Conservation (phyloP, 495 filamentous ascomycete species). For the Copromyces sp. region DNA sequence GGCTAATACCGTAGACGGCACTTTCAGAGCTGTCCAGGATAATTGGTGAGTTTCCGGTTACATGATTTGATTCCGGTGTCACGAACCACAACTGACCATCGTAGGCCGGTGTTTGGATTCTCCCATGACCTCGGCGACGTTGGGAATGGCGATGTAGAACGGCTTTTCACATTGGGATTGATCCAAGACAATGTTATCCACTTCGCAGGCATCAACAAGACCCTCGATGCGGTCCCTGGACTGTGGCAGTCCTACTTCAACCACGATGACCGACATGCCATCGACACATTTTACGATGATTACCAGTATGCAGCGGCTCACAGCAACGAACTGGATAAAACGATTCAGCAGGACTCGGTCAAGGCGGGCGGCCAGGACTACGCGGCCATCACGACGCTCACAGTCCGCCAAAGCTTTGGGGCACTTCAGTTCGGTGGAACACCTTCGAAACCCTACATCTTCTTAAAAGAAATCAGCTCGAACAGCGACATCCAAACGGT, state of each 20-base stretch:
- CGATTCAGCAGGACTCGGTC: conserved; percentile 61
- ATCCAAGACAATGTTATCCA: conserved; percentile 65
- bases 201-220: conserved; percentile 59
- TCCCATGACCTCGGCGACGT: conserved; percentile 58
- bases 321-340: conserved; percentile 54
- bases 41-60: conserved; percentile 38
- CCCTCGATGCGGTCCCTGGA: conserved; percentile 57
- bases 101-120: conserved; percentile 76
- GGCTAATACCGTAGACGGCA: conserved; percentile 51
- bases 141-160: conserved; percentile 18
- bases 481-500: conserved; percentile 92
- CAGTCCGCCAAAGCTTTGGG: conserved; percentile 79
- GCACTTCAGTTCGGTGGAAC: conserved; percentile 78
- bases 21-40: conserved; percentile 61
- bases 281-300: conserved; percentile 66
- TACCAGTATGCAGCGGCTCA: conserved; percentile 43
- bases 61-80: not conserved
- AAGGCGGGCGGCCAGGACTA: conserved; percentile 58
- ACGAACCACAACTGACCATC: conserved; percentile 8
- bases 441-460: conserved; percentile 64
- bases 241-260: conserved; percentile 66
- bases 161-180: conserved; percentile 71
- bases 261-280: conserved; percentile 40
- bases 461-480: conserved; percentile 91
- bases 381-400: conserved; percentile 71